Evolutionary conservation across 306 rosid genomes (phyloP), one percentile per base, ranked within the genome.

Genomic region (Cucurbita moschata): DNA sequence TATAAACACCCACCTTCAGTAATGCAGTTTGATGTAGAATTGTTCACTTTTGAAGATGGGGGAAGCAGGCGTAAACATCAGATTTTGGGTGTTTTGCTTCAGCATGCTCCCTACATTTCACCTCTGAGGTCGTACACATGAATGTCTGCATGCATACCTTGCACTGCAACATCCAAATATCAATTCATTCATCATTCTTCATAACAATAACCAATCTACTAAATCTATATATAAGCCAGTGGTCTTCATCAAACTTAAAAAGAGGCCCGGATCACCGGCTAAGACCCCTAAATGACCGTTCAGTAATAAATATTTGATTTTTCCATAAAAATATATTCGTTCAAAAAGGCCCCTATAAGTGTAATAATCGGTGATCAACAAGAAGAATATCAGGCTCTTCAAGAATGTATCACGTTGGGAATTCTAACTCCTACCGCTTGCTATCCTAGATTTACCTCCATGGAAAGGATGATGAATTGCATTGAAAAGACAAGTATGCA

Each of bases 131-230:
- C 77, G 96, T 91, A 81, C 97, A 91, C 15, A 88, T 85, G 68
- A 91, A 91, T 80, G 96, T 91, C 52, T 91, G 96, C 97, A 91
- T 88, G 74, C 97, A 91, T 59, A 91, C 97, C 87, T 87, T 88
- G 86, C 97, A 88, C 91, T 90, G 95, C 86, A 79, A 73, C 58
- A 80, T 65, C 8, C 71, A 65, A 43, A 62, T 8, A 37, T 62
- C 68, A 37, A 8, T 38, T 62, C 21, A 14, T n/a, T 14, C 68
- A 37, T 21, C 62, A 56, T 10, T 56, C 13, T 56, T 56, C 6
- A 57, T 16, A 59, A 30, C 15, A 59, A 5, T 11, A 59, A 59
- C 42, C 40, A 58, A 58, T 26, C 64, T 58, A 26, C n/a, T 10
- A 11, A 5, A 39, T 30, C 0, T 30, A 30, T 30, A 30, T 30